phyloP scores from a whole-genome alignment of 805 yeast species.

The Lipomyces yamanashiensis region DNA sequence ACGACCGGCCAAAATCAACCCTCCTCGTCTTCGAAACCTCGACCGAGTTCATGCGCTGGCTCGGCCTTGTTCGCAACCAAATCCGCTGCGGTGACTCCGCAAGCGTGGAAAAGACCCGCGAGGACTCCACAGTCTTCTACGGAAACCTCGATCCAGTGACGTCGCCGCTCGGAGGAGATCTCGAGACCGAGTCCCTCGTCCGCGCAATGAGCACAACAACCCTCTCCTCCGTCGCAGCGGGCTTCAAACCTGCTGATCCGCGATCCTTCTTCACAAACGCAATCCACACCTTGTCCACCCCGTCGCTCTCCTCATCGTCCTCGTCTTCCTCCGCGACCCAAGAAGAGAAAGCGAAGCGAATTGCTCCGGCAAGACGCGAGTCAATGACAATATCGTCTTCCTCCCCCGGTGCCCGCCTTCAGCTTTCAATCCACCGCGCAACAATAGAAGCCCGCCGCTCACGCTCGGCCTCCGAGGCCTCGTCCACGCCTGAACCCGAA shows the following conservation, averaged over 20 bases:
- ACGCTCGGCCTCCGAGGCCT: conserved; percentile 9
- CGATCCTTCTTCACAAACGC: conserved; percentile 4
- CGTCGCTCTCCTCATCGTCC: conserved; percentile 13
- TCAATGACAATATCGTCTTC: conserved; percentile 18
- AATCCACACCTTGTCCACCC: conserved; percentile 7
- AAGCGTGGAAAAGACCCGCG: not conserved
- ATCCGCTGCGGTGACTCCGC: conserved; percentile 6
- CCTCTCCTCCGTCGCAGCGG: conserved; percentile 2
- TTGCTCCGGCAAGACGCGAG: conserved; percentile 25
- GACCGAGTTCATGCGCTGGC: conserved; percentile 31
- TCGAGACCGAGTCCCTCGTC: conserved; percentile 8
- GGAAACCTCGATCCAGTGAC: conserved; percentile 11
- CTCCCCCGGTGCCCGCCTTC: conserved; percentile 13
- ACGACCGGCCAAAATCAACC: conserved; percentile 20
- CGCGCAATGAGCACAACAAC: conserved; percentile 9
- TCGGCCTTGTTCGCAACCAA: conserved; percentile 28
- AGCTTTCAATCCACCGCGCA: conserved; percentile 10
- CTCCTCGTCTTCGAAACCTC: conserved; percentile 25
- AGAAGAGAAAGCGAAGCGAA: not conserved
- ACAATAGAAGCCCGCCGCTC: conserved; percentile 11
- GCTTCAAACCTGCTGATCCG: not conserved
- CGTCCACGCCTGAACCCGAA: not conserved
- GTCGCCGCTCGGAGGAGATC: conserved; percentile 8
- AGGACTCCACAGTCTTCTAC: not conserved
- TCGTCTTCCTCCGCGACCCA: conserved; percentile 7